Base-by-base conservation (phyloP, 345 rosid genomes). In the Turnera subulata region DNA sequence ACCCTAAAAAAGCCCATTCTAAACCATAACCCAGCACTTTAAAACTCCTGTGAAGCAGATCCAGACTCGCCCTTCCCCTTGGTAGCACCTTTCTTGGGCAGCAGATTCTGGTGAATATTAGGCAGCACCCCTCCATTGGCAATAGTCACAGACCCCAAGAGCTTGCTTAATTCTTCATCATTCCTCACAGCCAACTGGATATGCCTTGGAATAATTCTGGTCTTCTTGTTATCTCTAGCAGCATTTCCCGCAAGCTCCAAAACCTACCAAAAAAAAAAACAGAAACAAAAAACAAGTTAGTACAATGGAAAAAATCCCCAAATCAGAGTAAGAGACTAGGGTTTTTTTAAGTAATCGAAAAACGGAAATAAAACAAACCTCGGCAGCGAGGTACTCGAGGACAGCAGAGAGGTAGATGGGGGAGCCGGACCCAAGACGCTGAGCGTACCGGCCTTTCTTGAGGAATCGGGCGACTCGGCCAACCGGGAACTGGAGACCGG, bases 171-270 rank as follows among this genome's bases (percentile, higher is more conserved):
- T 12, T 64, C 68, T 19, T 64, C 68, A 20, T 64, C 68, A 7
- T 64, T 64, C 29, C 68, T 55, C 15, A 64, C 68, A 0, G 68
- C 68, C 46, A 64, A 45, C 17, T 64, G 68, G 19, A 64, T 56
- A 17, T 64, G 62, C 49, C 68, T 64, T 1, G 68, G 68, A 5
- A 64, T 15, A 11, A 64, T 64, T 21, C 68, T 64, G 13, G 56
- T 64, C 56, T 64, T 64, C 50, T 64, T 64, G 50, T 64, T 64
- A 29, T 64, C 68, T 12, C 68, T 56, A 1, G 68, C 68, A 4
- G 68, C 68, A 42, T 64, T 64, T 1, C 68, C 68, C 18, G 68
- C 68, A 23, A 64, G 68, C 62, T 64, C 68, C 55, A 64, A 49
- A 18, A 64, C 50, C 68, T 64, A 39, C 15, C 45, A 23, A 24